Evolutionary conservation across 768 basidiomycete genomes (phyloP), one percentile per base, ranked within the genome.

Genomic region (Paxillus rubicundulus): DNA sequence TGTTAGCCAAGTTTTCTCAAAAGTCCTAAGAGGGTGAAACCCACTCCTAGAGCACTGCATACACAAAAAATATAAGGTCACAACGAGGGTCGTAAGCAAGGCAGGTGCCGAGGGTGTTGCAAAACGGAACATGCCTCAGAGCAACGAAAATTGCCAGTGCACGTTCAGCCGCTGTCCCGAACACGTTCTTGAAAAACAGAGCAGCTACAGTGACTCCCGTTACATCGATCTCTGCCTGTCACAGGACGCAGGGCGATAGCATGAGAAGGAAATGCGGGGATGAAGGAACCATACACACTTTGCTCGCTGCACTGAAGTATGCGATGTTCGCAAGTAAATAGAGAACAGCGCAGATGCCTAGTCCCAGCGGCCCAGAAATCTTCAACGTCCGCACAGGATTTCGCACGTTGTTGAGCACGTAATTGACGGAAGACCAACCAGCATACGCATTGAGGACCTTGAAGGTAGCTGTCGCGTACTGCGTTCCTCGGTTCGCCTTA

Each of bases 381-480:
- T 81, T 82, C 47, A 85, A 75, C 9, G 83, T 85, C 41, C 79
- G 75, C 2, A 82, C 73, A 0, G 82, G 82, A 57, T 83, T 70
- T 55, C 76, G 78, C 47, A 85, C 81, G 7, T 84, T 81, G 65
- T 82, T 83, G 51, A 84, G 65, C 6, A 82, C 79, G 52, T 79
- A 78, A 59, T 80, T 79, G 30, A 79, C 75, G 50, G 77, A 79
- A 10, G 76, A 77, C 80, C 80, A 81, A 9, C 80, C 80, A 8
- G 64, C 56, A 50, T 72, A 76, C 5, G 72, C 59, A 53, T 74
- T 72, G 30, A 82, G 68, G 27, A 82, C 79, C 58, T 81, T 81
- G 74, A 80, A 81, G 5, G 74, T 80, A 3, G 79, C 80, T 0
- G 79, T 79, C 0, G 80, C 79, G 50, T 81, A 82, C 79, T 80